Evolutionary conservation across 2,329 filamentous ascomycete genomes (phyloP).

Genomic region (Celoporthe dispersa): DNA sequence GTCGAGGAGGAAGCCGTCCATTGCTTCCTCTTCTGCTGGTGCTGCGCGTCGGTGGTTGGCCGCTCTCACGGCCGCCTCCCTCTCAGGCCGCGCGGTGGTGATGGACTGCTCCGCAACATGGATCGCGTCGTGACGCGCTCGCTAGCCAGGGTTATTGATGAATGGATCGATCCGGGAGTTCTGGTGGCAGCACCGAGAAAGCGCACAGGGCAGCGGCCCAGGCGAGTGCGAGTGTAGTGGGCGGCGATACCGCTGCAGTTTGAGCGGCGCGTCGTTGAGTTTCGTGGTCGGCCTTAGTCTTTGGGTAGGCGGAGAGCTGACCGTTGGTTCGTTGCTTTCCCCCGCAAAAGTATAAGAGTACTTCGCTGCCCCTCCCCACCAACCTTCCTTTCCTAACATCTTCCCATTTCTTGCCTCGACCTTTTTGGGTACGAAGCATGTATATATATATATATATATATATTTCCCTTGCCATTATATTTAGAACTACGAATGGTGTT

Average conservation of each 20-base stretch:
- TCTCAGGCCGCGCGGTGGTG: neutral
- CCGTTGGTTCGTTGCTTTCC: neutral
- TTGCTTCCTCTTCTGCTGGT: slow-evolving; percentile 30
- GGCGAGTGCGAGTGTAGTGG: neutral
- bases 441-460: too few relatives aligned
- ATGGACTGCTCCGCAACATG: neutral
- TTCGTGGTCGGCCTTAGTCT: neutral
- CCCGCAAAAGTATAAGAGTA: neutral
- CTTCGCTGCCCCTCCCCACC: neutral
- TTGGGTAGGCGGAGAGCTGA: neutral
- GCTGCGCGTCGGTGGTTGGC: neutral
- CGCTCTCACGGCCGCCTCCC: neutral
- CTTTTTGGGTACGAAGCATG: too few relatives aligned
- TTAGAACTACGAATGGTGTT: too few relatives aligned
- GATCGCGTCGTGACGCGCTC: neutral
- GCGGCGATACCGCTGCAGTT: neutral
- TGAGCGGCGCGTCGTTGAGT: neutral
- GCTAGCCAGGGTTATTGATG: neutral
- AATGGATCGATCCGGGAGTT: neutral
- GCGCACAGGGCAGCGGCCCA: neutral
- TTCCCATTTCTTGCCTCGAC: too few relatives aligned
- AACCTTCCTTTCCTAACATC: neutral
- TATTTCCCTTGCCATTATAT: too few relatives aligned
- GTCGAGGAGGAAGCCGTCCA: slow-evolving; percentile 40
- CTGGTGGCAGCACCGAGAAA: neutral